Conservation (phyloP, 257 asterid species). For the Solanum habrochaites region DNA sequence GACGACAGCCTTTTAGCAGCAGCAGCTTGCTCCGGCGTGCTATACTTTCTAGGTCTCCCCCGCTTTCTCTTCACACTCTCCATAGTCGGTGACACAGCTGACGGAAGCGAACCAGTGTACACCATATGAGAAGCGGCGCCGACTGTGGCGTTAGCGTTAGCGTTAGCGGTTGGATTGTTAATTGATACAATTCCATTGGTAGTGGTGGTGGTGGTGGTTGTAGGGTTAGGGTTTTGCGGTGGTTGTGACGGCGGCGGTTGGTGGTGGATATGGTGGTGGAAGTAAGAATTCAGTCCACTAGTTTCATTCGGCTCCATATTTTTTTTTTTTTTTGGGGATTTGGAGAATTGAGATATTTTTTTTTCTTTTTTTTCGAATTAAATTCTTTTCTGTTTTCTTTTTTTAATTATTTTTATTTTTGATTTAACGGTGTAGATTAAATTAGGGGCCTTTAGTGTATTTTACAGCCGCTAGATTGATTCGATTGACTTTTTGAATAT, state of each 20-base stretch:
- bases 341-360: conserved; percentile 15
- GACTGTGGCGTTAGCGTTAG: not conserved
- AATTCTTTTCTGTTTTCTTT: not conserved
- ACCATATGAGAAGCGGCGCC: conserved; percentile 15
- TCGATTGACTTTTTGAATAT: not conserved
- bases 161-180: not conserved
- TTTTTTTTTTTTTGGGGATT: conserved; percentile 2
- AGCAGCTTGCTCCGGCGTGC: conserved; percentile 39
- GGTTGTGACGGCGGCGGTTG: conserved; percentile 1
- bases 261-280: conserved; percentile 16
- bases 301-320: conserved; percentile 44
- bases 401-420: not conserved
- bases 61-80: conserved; percentile 34
- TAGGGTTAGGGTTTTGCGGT: not conserved
- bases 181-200: conserved; percentile 15
- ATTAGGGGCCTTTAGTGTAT: not conserved
- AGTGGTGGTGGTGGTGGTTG: conserved; percentile 4
- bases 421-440: not conserved
- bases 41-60: conserved; percentile 42
- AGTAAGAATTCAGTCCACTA: conserved; percentile 41
- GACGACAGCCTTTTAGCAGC: conserved; percentile 34
- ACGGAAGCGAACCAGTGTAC: conserved; percentile 23
- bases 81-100: conserved; percentile 18
- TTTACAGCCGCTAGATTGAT: not conserved
- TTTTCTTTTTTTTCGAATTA: conserved; percentile 2